Base-by-base conservation (phyloP, 805 yeast genomes). In the Lachancea waltii region DNA sequence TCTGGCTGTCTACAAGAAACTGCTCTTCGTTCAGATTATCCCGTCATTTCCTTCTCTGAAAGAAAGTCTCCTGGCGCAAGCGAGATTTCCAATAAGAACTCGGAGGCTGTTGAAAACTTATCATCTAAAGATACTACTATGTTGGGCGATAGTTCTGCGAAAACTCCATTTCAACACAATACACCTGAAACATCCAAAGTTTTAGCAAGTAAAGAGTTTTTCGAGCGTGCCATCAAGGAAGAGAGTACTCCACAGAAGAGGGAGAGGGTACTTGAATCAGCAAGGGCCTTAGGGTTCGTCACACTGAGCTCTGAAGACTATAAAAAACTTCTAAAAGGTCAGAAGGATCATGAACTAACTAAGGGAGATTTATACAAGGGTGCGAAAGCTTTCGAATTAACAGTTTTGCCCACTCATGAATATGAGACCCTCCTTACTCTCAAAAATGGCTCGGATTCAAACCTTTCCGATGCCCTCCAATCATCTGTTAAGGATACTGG, bases 381-480 rank as follows among this genome's bases (percentile, higher is more conserved):
- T 14, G 62, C 79, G 3, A 66, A 63, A 49, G 54, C 54, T 11
- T 67, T 68, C 46, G 67, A 68, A 7, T 50, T 73, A 35, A 60
- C 68, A 2, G 68, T 73, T 1, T 44, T 73, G 30, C 65, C 76
- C 1, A 45, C 55, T 5, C 73, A 68, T 0, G 77, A 72, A 39
- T 72, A 68, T 45, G 58, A 54, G 33, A 38, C 50, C 1, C 47
- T 70, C 16, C 42, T 68, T 35, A 58, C 54, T 29, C 56, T 49
- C 13, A 55, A 51, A 33, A 45, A 43, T 32, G 26, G 26, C 15
- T 43, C 41, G 14, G 51, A 51, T n/a, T 26, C 13, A 7, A 13
- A 9, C 30, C 7, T 15, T 7, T 7, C 10, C 10, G 30, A 26
- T 8, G n/a, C n/a, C n/a, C n/a, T n/a, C n/a, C n/a, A n/a, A n/a